Evolutionary conservation across 768 basidiomycete species (phyloP).

Genomic region (Tricholoma sp.): DNA sequence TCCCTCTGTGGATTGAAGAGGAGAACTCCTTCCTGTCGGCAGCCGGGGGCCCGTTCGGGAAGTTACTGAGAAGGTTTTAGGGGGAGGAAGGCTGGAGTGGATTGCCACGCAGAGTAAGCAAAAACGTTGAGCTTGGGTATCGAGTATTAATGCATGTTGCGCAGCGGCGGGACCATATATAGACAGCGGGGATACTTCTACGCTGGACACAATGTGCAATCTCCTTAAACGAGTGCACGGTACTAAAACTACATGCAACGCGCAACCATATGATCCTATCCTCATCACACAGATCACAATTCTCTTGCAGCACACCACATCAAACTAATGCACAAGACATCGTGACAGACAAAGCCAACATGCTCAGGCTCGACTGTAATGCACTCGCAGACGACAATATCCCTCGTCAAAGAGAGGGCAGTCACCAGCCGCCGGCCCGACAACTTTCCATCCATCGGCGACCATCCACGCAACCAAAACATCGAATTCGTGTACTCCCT

Average conservation of each 20-base stretch:
- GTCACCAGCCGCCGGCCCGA: constrained; percentile 11
- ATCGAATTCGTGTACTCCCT: constrained; percentile 63
- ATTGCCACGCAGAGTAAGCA: constrained; percentile 29
- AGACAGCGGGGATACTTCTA: constrained; percentile 36
- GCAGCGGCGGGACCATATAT: constrained; percentile 54
- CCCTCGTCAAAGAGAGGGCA: constrained; percentile 37
- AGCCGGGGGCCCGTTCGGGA: constrained; percentile 49
- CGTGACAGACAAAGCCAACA: constrained; percentile 57
- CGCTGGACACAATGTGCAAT: constrained; percentile 51
- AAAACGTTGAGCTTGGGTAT: neutral
- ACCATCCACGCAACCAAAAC: constrained; percentile 36
- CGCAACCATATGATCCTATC: constrained; percentile 38
- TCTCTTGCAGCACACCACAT: too few species aligned
- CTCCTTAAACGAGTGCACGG: constrained; percentile 58
- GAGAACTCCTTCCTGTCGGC: constrained; percentile 37
- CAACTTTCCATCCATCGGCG: constrained; percentile 23
- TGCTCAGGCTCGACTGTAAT: constrained; percentile 75
- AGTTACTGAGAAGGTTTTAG: constrained; percentile 47
- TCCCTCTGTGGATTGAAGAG: constrained; percentile 41
- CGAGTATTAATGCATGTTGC: neutral
- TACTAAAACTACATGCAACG: constrained; percentile 45
- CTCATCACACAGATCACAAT: neutral
- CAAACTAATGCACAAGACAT: constrained; percentile 59
- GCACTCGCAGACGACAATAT: constrained; percentile 48
- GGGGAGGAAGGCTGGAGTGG: constrained; percentile 37